Evolutionary conservation across 2,329 filamentous ascomycete genomes (phyloP), one percentile per base, ranked within the genome.

Genomic region (Ophiostoma ulmi): DNA sequence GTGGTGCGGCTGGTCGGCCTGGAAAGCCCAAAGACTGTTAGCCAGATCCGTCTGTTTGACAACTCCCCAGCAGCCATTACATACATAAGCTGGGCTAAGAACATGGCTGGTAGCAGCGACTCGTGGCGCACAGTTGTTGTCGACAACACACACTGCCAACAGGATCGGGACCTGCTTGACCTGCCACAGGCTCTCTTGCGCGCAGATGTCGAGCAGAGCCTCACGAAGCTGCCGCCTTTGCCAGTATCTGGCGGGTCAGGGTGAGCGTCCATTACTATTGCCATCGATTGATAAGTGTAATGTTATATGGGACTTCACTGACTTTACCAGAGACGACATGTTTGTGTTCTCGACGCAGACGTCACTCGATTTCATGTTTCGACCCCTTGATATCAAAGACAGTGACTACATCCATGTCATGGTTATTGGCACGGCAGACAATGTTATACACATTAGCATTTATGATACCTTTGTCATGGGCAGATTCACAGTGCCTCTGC

Each of bases 381-480:
- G 87, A 70, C 81, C 85, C 0, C 83, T 85, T 41, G 84, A 87
- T 72, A 84, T 87, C 48, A 86, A 87, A 69, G 87, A 91, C 68
- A 88, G 89, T 73, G 88, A 93, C 73, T 85, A 88, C n/a, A 89
- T 95, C 63, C 91, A 94, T 78, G 87, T 94, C 74, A 88, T 96
- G 81, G 82, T 94, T 5, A 86, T 91, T 2, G 91, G 91, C 5
- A 91, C 89, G 4, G 85, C 86, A 70, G 86, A 92, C 73, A 91
- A 91, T 10, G 85, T 83, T 22, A 83, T 96, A 14, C 90, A 94
- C 77, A 82, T 96, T 22, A 92, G 89, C 75, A 92, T 97, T 67
- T 94, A 94, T 78, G 91, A 97, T 78, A 94, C 91, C 6, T 92
- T 97, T 75, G 85, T 91, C 72, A 90, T 96, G 71, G 92, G 93